Conservation (phyloP, 768 basidiomycete genomes). For the Lactarius hatsudake region DNA sequence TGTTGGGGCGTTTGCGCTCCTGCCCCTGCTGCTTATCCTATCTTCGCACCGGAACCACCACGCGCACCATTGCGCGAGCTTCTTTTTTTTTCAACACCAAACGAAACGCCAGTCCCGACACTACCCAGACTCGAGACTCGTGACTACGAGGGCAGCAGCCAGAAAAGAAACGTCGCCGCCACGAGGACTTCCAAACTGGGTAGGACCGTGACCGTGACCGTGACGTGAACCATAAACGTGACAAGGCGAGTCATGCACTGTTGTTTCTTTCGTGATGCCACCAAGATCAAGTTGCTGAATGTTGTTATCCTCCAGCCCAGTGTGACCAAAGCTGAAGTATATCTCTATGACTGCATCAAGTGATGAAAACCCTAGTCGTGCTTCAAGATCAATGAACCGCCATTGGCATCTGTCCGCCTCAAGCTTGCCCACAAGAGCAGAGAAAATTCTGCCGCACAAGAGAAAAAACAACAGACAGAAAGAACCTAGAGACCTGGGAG, state of each 20-base stretch:
- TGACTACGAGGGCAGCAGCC: background rate
- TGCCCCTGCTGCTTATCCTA: background rate
- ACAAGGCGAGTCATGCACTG: slow-evolving; percentile 17
- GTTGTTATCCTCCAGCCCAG: slow-evolving; percentile 10
- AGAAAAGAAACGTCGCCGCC: background rate
- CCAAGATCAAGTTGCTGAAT: slow-evolving; percentile 11
- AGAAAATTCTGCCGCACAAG: background rate
- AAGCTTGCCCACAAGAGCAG: background rate
- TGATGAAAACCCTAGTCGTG: slow-evolving; percentile 1
- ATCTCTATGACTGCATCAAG: slow-evolving; percentile 11
- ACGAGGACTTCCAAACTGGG: background rate
- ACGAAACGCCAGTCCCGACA: background rate
- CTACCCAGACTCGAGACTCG: background rate
- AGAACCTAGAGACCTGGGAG: background rate
- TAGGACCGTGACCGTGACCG: background rate
- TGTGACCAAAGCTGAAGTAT: slow-evolving; percentile 20
- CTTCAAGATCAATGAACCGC: slow-evolving; percentile 7
- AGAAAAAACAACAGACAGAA: background rate
- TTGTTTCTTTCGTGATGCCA: background rate
- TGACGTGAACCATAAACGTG: background rate
- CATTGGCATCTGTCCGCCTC: no score
- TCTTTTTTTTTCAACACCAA: background rate
- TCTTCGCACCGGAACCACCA: background rate
- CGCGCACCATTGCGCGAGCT: background rate
- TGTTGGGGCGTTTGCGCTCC: background rate